Conservation (phyloP, 2,329 filamentous ascomycete genomes). For the Ilyonectria sp. region DNA sequence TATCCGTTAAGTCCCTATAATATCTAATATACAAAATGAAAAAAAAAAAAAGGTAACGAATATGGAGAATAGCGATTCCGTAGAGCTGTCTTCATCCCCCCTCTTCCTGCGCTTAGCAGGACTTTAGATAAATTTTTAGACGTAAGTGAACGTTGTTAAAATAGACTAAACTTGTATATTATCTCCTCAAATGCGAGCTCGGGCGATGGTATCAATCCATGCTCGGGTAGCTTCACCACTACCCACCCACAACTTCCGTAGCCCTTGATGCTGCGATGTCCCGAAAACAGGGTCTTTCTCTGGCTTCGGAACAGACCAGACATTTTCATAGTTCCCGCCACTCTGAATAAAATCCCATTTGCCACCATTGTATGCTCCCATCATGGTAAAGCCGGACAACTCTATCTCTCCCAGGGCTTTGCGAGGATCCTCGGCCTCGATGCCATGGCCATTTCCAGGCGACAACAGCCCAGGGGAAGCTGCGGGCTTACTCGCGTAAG, state of each 20-base stretch:
- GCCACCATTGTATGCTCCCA: slow-evolving; percentile 64
- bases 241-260: slow-evolving; percentile 36
- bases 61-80: too few species aligned
- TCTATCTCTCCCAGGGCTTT: slow-evolving; percentile 54
- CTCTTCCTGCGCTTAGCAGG: too few species aligned
- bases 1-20: too few species aligned
- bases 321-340: slow-evolving; percentile 39
- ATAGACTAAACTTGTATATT: too few species aligned
- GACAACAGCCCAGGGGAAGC: slow-evolving; percentile 55
- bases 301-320: slow-evolving; percentile 41
- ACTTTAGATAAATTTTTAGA: too few species aligned
- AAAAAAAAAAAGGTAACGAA: too few species aligned
- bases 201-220: background rate
- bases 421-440: slow-evolving; percentile 53
- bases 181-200: background rate
- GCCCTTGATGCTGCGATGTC: background rate
- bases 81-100: too few species aligned
- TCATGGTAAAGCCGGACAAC: slow-evolving; percentile 50
- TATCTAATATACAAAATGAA: too few species aligned
- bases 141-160: too few species aligned
- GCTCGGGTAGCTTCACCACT: slow-evolving; percentile 1
- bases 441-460: slow-evolving; percentile 58
- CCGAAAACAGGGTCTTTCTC: slow-evolving; percentile 40
- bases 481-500: slow-evolving; percentile 58
- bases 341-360: slow-evolving; percentile 41